Conservation (phyloP, 805 yeast species). For the Monosporozyma aerobia region DNA sequence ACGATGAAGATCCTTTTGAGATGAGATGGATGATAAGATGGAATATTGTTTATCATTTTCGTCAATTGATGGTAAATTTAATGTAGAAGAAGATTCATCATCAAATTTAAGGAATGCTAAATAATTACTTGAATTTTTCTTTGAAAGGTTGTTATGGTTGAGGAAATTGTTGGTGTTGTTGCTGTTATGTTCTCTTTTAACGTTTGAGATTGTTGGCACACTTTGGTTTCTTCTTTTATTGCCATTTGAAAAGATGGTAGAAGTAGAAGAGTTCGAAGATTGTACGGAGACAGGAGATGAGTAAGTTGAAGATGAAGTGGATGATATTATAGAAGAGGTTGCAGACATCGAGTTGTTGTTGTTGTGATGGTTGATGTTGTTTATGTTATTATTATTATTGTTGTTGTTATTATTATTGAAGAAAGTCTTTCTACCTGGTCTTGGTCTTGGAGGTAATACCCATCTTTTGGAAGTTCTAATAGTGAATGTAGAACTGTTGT, state of each 20-base stretch:
- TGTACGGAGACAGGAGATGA: not conserved
- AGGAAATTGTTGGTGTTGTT: not conserved
- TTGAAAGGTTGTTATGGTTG: not conserved
- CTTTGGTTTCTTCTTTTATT: conserved; percentile 1
- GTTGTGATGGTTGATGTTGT: not conserved
- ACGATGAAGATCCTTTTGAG: not conserved
- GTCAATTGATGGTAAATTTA: not conserved
- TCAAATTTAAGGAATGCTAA: conserved; percentile 8
- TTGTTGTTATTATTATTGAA: not conserved
- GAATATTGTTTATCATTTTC: not conserved
- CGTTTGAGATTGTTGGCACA: not conserved
- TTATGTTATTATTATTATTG: not conserved
- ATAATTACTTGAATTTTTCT: not conserved
- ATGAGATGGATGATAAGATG: not conserved
- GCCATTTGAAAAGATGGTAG: not conserved
- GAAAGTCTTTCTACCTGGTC: conserved; percentile 47
- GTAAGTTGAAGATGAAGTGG: not conserved
- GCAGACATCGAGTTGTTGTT: not conserved
- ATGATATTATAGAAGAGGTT: not conserved
- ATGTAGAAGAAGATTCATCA: conserved; percentile 1
- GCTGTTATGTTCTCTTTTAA: conserved; percentile 1
- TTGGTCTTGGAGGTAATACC: conserved; percentile 81
- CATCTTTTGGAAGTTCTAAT: conserved; percentile 63
- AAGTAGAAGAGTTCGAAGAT: conserved; percentile 2
- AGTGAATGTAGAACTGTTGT: not conserved